Evolutionary conservation across 768 basidiomycete species (phyloP).

Genomic region (Podaxis carcinomalis): DNA sequence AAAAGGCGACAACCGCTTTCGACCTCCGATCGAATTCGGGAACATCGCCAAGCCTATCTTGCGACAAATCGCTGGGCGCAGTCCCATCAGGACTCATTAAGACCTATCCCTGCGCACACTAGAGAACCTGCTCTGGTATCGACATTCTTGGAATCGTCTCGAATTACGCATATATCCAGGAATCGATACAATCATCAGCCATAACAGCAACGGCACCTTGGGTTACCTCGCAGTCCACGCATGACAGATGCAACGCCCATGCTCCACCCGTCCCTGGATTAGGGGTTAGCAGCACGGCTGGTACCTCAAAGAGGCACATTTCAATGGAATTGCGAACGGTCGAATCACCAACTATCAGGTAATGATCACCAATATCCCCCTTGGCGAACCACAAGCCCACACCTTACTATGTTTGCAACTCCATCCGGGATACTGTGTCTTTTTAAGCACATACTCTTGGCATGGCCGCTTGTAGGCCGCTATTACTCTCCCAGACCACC

Average conservation of each 20-base stretch:
- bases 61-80: background rate
- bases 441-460: background rate
- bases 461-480: background rate
- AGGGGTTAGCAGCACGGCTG: background rate
- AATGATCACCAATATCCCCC: background rate
- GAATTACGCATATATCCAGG: background rate
- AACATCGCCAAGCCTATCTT: background rate
- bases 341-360: background rate
- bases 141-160: background rate
- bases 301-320: background rate
- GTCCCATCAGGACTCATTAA: background rate
- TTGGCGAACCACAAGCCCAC: conserved; percentile 1
- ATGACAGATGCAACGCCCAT: background rate
- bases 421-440: background rate
- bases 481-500: background rate
- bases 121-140: background rate
- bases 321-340: background rate
- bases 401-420: background rate
- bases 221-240: no score
- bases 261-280: background rate
- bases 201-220: background rate
- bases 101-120: background rate
- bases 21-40: background rate
- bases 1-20: background rate
- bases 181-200: background rate